A percentile compares a stretch with the other conserved stretches of the same genome.
Evolutionary conservation across 1,139 yeast genomes (phyloP).

Genomic region (Hyphopichia pseudoburtonii): DNA sequence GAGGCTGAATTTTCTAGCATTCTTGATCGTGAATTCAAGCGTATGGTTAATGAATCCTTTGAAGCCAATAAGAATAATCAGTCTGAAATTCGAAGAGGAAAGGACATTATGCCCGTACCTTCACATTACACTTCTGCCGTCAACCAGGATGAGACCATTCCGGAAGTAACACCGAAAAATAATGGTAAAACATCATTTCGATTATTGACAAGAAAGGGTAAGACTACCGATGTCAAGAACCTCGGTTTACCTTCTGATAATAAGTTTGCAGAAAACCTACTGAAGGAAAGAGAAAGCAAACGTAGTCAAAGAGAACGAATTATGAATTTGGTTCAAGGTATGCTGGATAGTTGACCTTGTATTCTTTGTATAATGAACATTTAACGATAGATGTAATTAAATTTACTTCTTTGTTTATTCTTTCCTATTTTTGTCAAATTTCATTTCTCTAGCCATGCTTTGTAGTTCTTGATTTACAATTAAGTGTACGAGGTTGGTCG

Average conservation of each 20-base stretch:
- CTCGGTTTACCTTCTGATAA: constrained; percentile 50
- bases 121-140: constrained; percentile 8
- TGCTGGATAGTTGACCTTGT: constrained; percentile 24
- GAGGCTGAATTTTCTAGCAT: constrained; percentile 6
- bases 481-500: too few species aligned
- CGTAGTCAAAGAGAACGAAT: constrained; percentile 39
- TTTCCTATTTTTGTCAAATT: too few species aligned
- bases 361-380: too few species aligned
- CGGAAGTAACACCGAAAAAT: constrained; percentile 11
- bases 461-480: too few species aligned
- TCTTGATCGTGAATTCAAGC: constrained; percentile 54
- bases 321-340: constrained; percentile 41
- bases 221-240: constrained; percentile 41
- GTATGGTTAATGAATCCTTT: constrained; percentile 50
- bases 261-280: constrained; percentile 43
- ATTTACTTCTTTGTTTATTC: too few species aligned
- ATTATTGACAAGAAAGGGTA: constrained; percentile 53
- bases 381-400: too few species aligned
- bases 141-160: not conserved
- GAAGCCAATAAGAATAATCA: constrained; percentile 17
- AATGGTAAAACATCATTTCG: constrained; percentile 50
- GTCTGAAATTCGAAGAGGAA: not conserved
- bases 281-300: constrained; percentile 32
- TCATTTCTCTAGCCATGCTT: too few species aligned
- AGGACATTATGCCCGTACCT: constrained; percentile 4